Evolutionary conservation across 169 alveolate genomes (phyloP).

Genomic region (Theileria sp.): DNA sequence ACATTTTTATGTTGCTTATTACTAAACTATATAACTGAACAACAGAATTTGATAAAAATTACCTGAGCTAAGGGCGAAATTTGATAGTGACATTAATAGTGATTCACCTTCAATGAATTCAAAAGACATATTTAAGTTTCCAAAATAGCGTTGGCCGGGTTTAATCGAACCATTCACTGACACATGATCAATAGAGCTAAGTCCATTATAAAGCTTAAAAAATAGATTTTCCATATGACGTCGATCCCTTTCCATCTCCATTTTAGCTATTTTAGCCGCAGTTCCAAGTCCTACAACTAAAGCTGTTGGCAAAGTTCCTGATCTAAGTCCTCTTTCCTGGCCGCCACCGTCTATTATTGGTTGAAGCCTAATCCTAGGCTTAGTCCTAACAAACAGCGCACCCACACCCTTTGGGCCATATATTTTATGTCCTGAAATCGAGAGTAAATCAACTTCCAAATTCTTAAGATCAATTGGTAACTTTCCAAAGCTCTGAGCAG

Average conservation of each 20-base stretch:
- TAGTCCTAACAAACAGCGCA: slow-evolving; percentile 92
- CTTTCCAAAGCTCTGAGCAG: slow-evolving; percentile 93
- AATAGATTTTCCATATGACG: slow-evolving; percentile 83
- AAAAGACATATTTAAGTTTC: slow-evolving; percentile 93
- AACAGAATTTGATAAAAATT: slow-evolving; percentile 32
- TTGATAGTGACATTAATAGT: slow-evolving; percentile 83
- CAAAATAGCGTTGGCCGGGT: slow-evolving; percentile 77
- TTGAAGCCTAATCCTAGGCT: slow-evolving; percentile 92
- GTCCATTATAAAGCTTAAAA: slow-evolving; percentile 73
- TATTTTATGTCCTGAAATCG: slow-evolving; percentile 95
- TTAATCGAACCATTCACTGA: slow-evolving; percentile 83
- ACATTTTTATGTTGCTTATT: neutral
- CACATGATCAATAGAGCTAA: slow-evolving; percentile 76
- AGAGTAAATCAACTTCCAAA: slow-evolving; percentile 88
- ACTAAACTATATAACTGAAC: neutral
- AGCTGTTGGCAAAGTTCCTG: slow-evolving; percentile 93
- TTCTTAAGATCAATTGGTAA: slow-evolving; percentile 90
- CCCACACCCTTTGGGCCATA: slow-evolving; percentile 99
- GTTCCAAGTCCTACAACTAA: slow-evolving; percentile 95
- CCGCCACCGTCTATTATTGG: slow-evolving; percentile 98
- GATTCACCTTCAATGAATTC: slow-evolving; percentile 93
- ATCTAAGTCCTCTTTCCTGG: slow-evolving; percentile 96
- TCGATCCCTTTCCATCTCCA: slow-evolving; percentile 91
- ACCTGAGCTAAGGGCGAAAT: slow-evolving; percentile 87
- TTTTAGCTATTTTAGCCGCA: slow-evolving; percentile 89